Base-by-base conservation (phyloP, 495 filamentous ascomycete species). In the Pyronema domesticum region DNA sequence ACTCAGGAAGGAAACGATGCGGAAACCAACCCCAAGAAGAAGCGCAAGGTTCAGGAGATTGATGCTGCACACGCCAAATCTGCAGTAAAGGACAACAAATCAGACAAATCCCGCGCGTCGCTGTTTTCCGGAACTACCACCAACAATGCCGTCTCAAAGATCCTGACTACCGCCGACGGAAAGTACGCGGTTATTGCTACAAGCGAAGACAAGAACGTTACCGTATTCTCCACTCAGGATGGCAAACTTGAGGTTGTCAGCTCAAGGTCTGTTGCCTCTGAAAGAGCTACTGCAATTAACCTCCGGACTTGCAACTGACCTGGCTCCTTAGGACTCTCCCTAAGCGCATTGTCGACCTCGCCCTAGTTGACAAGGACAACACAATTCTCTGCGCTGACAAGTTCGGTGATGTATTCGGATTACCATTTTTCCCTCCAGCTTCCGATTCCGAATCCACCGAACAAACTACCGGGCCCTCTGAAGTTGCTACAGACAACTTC, bases 341-440 rank as follows among this genome's bases (percentile, higher is more conserved):
- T 40, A 95, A 95, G 69, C 80, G 88, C 42, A 85, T 85, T 33
- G 85, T 79, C 64, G 76, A 83, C 46, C 67, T 98, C 53, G 69
- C 74, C 46, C 68, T 95, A 46, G 80, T 83, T 1, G 61, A 73
- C 18, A 78, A 87, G 65, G 75, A 79, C 42, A 69, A 69, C 3
- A 84, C 74, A 3, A 85, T 96, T 55, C 68, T 96, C 30, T 79
- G 74, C 54, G 87, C 78, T 35, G 93, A 98, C 69, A 98, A 96
- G 65, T 95, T 94, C 63, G 91, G 91, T 35, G 91, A 98, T 69
- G 89, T 94, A 55, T 95, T 91, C 67, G 74, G 82, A 6, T 67
- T 98, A n/a, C 89, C 91, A 3, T 68, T 96, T 2, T 65, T 88
- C 48, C 73, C 72, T n/a, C 58, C 48, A 3, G 48, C 13, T 2